Base-by-base conservation (phyloP, 2,329 filamentous ascomycete genomes). In the Penicillium sp. region DNA sequence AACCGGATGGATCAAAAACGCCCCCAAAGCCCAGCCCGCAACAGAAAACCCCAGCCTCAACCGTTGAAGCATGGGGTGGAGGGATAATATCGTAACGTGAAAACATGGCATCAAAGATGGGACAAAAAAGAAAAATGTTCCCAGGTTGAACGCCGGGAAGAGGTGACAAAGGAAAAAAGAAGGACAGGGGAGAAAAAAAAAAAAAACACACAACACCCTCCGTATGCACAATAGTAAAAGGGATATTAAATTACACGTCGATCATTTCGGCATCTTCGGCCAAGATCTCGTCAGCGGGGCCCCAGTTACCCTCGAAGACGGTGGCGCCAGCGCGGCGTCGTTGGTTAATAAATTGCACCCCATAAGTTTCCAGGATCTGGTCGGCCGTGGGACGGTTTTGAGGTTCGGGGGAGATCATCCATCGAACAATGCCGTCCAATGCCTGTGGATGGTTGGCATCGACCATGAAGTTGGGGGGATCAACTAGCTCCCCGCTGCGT, bases 261-360 rank as follows among this genome's bases (percentile, higher is more conserved):
- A 86, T 84, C 83, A 87, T 87, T 72, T 88, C 85, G 46, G 83
- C 80, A 71, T 83, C 80, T 65, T 81, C 80, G 25, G 77, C 78
- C 54, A 86, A 77, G 21, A 86, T 79, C 61, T 87, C 83, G 62
- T 87, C 87, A 25, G 83, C 83, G 33, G 93, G 93, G 4, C 94
- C 94, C 89, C 93, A 99, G 72, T 91, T 94, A 62, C 94, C 94
- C 77, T 99, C 94, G 67, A 90, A 99, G 53, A 99, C 87, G 0
- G 92, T 97, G n/a, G 94, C 94, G 45, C 92, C 90, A 12, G 92
- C 90, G 55, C 89, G 87, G 55, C 92, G 87, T 61, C 92, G 87
- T 50, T 81, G 78, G 54, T 87, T 84, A 33, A 95, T 89, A 90
- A 94, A 99, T 60, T 83, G 84, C 52, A 96, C 83, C 25, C 91